These are phyloP conservation scores for Saccharomycopsis phalli DNA, from an alignment of 1,139 yeast genomes.

Conservation along the genomic window DNA sequence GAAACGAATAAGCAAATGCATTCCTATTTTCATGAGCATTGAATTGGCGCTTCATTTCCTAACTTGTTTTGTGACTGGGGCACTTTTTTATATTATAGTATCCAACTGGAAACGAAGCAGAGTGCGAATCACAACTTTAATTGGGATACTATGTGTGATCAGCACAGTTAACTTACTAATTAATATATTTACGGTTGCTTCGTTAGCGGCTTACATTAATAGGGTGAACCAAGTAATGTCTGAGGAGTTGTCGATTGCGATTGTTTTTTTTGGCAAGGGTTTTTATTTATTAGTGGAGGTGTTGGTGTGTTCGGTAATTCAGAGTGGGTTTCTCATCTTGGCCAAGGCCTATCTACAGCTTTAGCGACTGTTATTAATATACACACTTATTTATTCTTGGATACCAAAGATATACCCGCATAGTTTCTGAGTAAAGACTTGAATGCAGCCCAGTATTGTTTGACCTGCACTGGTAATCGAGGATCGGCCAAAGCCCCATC, in stretches of 20 bases:
- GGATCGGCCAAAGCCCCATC: slow-evolving; percentile 58
- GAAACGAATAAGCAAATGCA: slow-evolving; percentile 1
- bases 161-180: background rate
- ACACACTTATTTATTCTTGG: background rate
- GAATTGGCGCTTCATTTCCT: background rate
- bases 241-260: slow-evolving; percentile 3
- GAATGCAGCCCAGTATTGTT: slow-evolving; percentile 50
- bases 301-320: slow-evolving; percentile 1
- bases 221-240: slow-evolving; percentile 2
- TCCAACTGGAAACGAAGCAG: too few species aligned
- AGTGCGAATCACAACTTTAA: too few species aligned
- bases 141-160: background rate
- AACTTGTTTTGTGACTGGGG: too few species aligned
- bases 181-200: background rate
- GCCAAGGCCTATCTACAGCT: background rate
- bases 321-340: too few species aligned
- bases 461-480: slow-evolving; percentile 47
- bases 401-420: slow-evolving; percentile 22
- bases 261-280: slow-evolving; percentile 7
- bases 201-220: slow-evolving; percentile 3
- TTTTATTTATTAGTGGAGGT: slow-evolving; percentile 6
- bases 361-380: slow-evolving; percentile 1
- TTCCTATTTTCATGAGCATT: slow-evolving; percentile 1
- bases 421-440: slow-evolving; percentile 39
- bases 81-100: too few species aligned